Base-by-base conservation (phyloP, 495 filamentous ascomycete genomes). In the Hypoxylon subgilvum region DNA sequence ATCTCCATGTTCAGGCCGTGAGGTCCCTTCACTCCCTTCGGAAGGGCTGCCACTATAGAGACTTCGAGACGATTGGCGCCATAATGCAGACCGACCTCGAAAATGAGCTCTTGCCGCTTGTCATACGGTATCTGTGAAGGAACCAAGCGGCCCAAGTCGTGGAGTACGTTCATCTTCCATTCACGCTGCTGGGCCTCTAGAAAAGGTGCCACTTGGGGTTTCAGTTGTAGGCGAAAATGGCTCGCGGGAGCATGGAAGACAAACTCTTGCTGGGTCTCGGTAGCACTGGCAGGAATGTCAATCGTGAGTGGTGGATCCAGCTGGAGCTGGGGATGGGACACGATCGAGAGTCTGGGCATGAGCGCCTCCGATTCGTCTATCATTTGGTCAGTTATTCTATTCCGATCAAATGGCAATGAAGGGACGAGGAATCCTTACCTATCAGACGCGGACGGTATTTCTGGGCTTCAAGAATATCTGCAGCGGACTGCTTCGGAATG, bases 51-150 rank as follows among this genome's bases (percentile, higher is more conserved):
- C 66, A 89, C 80, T 27, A 88, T 67, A 36, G 87, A 83, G 6
- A 90, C 72, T 41, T 85, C 84, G 14, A 92, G 79, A 23, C 82
- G 79, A 56, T 87, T 91, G 14, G 84, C 75, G 6, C 86, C 87
- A n/a, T 79, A 76, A 23, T 74, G 72, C 28, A 91, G 72, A 12
- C 72, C 74, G 18, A 82, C 72, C 43, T 91, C 88, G 56, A 86
- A 91, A 3, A 85, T 66, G 22, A 80, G 79, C 17, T 78, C 68
- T 49, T 75, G 61, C 27, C 54, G 66, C 17, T 51, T 68, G 28
- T 68, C 64, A 35, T 31, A 65, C 12, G 61, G 39, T 6, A 25
- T 52, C 1, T 52, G 13, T n/a, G 48, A 50, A 14, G 67, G 61
- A 23, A 57, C 73, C 25, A 86, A 63, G 17, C 77, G 71, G 22